Evolutionary conservation across 495 filamentous ascomycete species (phyloP).

Genomic region (Jackrogersella minutella): DNA sequence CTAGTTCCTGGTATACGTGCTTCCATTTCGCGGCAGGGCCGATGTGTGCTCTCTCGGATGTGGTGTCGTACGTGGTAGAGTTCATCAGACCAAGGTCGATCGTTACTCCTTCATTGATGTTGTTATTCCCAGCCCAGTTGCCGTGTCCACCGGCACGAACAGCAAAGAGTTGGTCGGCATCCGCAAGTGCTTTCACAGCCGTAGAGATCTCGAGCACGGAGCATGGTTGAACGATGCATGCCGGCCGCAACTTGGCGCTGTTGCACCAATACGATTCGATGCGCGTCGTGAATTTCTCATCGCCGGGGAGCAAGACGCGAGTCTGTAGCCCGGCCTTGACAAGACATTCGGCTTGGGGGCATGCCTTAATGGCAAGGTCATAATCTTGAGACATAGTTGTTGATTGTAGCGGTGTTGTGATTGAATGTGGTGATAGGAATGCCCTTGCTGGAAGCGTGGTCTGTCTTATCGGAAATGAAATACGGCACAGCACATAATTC

Average conservation of each 20-base stretch:
- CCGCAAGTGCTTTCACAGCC: slow-evolving; percentile 45
- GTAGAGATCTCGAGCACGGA: slow-evolving; percentile 49
- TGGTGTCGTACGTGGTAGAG: slow-evolving; percentile 44
- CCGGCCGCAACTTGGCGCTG: slow-evolving; percentile 48
- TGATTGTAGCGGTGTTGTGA: no score
- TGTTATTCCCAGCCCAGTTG: slow-evolving; percentile 57
- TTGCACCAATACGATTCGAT: slow-evolving; percentile 58
- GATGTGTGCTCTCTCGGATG: slow-evolving; percentile 49
- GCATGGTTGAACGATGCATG: slow-evolving; percentile 55
- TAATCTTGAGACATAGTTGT: no score
- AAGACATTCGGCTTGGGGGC: no score
- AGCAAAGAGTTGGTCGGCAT: slow-evolving; percentile 53
- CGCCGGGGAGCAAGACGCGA: not conserved
- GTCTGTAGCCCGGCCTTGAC: no score
- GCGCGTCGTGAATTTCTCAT: slow-evolving; percentile 6
- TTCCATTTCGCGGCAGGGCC: slow-evolving; percentile 60
- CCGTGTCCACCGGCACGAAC: slow-evolving; percentile 63
- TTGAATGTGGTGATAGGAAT: no score
- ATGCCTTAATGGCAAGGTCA: no score
- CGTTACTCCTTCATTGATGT: slow-evolving; percentile 62
- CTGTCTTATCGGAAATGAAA: no score
- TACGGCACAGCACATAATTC: no score
- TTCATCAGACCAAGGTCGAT: slow-evolving; percentile 62
- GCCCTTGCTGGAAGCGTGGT: no score
- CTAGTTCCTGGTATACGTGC: slow-evolving; percentile 61